Evolutionary conservation across 2,329 filamentous ascomycete genomes (phyloP).

Genomic region (Fusarium succisae): DNA sequence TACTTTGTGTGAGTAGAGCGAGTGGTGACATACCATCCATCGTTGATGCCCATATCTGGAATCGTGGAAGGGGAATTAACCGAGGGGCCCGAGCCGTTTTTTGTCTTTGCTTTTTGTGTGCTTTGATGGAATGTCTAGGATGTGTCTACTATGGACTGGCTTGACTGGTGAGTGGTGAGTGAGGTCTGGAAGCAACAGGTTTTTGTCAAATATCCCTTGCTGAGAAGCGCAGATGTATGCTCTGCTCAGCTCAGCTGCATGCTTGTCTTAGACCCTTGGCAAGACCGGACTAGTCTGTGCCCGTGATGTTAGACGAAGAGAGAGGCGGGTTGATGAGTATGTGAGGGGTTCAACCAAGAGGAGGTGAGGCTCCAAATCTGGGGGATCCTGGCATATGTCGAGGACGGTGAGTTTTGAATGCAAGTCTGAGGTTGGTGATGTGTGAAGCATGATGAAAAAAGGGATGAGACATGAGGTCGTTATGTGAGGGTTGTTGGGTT

Average conservation of each 20-base stretch:
- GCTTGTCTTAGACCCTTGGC: constrained; percentile 32
- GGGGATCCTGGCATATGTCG: constrained; percentile 5
- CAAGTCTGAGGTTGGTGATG: neutral
- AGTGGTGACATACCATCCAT: neutral
- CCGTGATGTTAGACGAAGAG: neutral
- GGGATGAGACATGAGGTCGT: constrained; percentile 19
- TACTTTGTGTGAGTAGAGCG: neutral
- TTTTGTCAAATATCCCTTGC: constrained; percentile 21
- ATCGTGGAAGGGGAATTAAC: constrained; percentile 6
- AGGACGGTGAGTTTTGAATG: neutral
- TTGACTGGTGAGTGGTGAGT: neutral
- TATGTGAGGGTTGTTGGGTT: neutral
- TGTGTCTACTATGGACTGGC: neutral
- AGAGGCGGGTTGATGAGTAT: constrained; percentile 5
- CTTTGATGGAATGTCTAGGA: constrained; percentile 6
- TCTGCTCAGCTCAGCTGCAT: constrained; percentile 3
- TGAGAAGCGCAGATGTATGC: neutral
- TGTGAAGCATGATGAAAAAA: neutral
- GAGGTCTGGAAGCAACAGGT: neutral
- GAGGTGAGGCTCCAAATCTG: constrained; percentile 19
- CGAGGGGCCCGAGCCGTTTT: constrained; percentile 25
- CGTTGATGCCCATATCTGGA: constrained; percentile 1
- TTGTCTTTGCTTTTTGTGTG: constrained; percentile 22
- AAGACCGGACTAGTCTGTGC: constrained; percentile 1
- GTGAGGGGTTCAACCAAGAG: constrained; percentile 24